These are phyloP conservation scores for Cicer arietinum DNA, from an alignment of 306 rosid genomes.

Conservation along the genomic window DNA sequence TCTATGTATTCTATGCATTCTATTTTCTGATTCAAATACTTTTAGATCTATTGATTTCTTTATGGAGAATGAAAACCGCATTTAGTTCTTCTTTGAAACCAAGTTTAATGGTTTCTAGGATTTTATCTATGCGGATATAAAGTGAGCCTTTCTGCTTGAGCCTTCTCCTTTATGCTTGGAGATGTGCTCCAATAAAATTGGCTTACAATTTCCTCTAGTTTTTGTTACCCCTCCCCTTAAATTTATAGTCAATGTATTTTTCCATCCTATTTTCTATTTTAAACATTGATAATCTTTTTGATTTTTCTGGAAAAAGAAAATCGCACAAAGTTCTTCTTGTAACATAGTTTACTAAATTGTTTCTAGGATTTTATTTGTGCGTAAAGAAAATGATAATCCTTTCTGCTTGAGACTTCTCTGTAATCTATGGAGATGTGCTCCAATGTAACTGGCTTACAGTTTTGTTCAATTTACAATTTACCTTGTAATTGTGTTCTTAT, in stretches of 20 bases:
- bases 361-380: slow-evolving; percentile 89
- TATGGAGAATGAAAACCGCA: slow-evolving; percentile 38
- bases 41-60: too few species aligned
- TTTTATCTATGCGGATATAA: slow-evolving; percentile 79
- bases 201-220: slow-evolving; percentile 52
- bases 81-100: slow-evolving; percentile 72
- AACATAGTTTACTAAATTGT: slow-evolving; percentile 39
- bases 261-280: background rate
- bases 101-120: slow-evolving; percentile 55
- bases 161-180: background rate
- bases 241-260: background rate
- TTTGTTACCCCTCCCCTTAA: background rate
- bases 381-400: slow-evolving; percentile 56
- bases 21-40: too few species aligned
- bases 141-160: slow-evolving; percentile 30
- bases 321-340: slow-evolving; percentile 84
- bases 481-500: too few species aligned
- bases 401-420: slow-evolving; percentile 88
- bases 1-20: background rate
- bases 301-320: background rate
- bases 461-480: background rate
- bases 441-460: slow-evolving; percentile 83
- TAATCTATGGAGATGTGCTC: slow-evolving; percentile 52
- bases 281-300: background rate
- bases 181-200: slow-evolving; percentile 79